phyloP scores from a whole-genome alignment of 768 basidiomycete genomes.

The Tulasnella sp. region DNA sequence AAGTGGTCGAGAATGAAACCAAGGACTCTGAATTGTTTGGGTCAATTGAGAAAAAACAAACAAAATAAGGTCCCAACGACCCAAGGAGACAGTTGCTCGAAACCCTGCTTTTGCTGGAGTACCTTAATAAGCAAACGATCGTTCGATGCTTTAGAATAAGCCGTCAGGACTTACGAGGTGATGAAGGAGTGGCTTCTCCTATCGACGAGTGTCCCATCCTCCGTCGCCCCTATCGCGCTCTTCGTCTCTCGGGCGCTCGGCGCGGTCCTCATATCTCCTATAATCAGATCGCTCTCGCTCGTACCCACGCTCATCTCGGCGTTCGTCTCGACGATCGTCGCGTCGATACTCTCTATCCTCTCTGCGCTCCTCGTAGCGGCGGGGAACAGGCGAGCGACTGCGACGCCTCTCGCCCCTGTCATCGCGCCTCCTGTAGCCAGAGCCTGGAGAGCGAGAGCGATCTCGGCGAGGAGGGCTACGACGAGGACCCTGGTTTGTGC shows the following conservation, averaged over 20 bases:
- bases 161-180: background rate
- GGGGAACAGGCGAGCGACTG: slow-evolving; percentile 19
- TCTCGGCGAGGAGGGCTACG: slow-evolving; percentile 44
- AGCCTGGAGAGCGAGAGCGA: slow-evolving; percentile 61
- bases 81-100: background rate
- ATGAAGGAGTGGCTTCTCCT: background rate
- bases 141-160: too few species aligned
- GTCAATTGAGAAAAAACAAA: background rate
- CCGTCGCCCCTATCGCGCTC: slow-evolving; percentile 3
- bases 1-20: background rate
- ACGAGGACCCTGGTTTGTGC: slow-evolving; percentile 14
- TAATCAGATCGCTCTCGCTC: background rate
- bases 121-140: background rate
- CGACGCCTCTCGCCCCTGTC: slow-evolving; percentile 39
- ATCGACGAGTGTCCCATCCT: slow-evolving; percentile 4
- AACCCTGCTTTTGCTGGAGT: background rate
- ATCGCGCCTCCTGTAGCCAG: slow-evolving; percentile 42
- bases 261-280: background rate
- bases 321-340: slow-evolving; percentile 75
- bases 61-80: background rate
- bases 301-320: slow-evolving; percentile 44
- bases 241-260: background rate
- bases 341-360: slow-evolving; percentile 60
- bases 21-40: background rate
- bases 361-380: slow-evolving; percentile 57